A percentile compares a stretch with the other conserved stretches of the same genome.
Conservation (phyloP, 1,139 yeast genomes). For the Geotrichum phurueaensis region DNA sequence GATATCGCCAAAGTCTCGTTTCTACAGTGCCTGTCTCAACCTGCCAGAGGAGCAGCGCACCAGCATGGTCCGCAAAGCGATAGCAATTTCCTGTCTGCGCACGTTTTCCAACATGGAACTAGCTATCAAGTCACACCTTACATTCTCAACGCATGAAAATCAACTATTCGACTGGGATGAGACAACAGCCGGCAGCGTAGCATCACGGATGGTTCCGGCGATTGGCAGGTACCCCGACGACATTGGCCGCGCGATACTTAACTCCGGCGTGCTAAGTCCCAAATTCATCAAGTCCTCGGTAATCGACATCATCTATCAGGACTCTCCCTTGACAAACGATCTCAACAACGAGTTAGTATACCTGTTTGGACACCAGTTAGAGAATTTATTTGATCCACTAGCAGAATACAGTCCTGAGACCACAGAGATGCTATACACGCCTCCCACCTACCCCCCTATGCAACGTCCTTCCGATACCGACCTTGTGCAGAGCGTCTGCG, state of each 20-base stretch:
- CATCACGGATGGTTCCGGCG: constrained; percentile 54
- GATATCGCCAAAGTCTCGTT: constrained; percentile 56
- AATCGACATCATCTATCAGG: constrained; percentile 70
- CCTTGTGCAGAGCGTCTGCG: constrained; percentile 44
- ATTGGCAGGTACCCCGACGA: constrained; percentile 47
- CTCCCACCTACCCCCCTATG: constrained; percentile 37
- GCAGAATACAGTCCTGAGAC: constrained; percentile 89
- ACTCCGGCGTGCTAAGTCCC: constrained; percentile 55
- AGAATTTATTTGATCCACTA: constrained; percentile 81
- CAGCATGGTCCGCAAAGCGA: constrained; percentile 64
- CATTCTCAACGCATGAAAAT: constrained; percentile 7
- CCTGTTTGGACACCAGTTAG: constrained; percentile 75
- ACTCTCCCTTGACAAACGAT: constrained; percentile 46
- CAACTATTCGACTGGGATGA: constrained; percentile 48
- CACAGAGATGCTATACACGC: constrained; percentile 59
- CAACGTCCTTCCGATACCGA: constrained; percentile 28
- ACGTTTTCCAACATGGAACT: constrained; percentile 53
- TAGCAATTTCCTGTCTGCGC: constrained; percentile 69
- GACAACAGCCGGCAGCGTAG: constrained; percentile 70
- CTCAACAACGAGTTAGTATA: constrained; percentile 69
- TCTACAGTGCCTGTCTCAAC: constrained; percentile 74
- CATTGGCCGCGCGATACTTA: constrained; percentile 48
- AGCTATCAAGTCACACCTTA: constrained; percentile 22
- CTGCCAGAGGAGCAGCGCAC: constrained; percentile 45
- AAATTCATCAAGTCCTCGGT: constrained; percentile 51